Evolutionary conservation across 352 stramenopile genomes (phyloP).

Genomic region (Phytophthora sp.): DNA sequence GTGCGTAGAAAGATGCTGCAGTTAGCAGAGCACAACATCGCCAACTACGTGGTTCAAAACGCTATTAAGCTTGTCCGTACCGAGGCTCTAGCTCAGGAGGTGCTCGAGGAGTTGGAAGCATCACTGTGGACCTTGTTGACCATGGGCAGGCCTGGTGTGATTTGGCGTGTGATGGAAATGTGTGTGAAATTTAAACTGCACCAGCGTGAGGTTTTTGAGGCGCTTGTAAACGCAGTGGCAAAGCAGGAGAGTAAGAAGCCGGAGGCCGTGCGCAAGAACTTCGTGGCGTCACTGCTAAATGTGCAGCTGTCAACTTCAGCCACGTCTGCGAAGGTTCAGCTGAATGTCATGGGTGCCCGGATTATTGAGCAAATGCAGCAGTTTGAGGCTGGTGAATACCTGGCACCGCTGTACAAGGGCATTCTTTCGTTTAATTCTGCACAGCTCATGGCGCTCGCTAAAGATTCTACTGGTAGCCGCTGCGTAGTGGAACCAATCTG

Average conservation of each 20-base stretch:
- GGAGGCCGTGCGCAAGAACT: slow-evolving; percentile 62
- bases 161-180: slow-evolving; percentile 82
- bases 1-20: slow-evolving; percentile 67
- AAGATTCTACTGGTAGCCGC: slow-evolving; percentile 81
- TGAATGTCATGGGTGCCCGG: slow-evolving; percentile 83
- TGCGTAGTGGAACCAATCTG: slow-evolving; percentile 83
- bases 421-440: slow-evolving; percentile 69
- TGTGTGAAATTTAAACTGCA: slow-evolving; percentile 67
- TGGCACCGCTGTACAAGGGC: slow-evolving; percentile 61
- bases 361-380: slow-evolving; percentile 76
- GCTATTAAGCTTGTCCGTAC: slow-evolving; percentile 60
- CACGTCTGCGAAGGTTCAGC: slow-evolving; percentile 57
- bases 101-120: slow-evolving; percentile 62
- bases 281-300: slow-evolving; percentile 67
- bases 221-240: slow-evolving; percentile 63
- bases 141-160: slow-evolving; percentile 71
- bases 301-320: slow-evolving; percentile 70
- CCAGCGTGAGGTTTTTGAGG: slow-evolving; percentile 54
- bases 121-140: slow-evolving; percentile 76
- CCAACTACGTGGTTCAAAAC: slow-evolving; percentile 87
- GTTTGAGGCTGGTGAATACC: slow-evolving; percentile 57
- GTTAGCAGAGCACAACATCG: slow-evolving; percentile 74
- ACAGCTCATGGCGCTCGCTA: slow-evolving; percentile 75
- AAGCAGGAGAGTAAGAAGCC: slow-evolving; percentile 87
- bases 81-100: slow-evolving; percentile 47